phyloP scores from a whole-genome alignment of 1,139 yeast genomes.

The Yamadazyma diddensiae region DNA sequence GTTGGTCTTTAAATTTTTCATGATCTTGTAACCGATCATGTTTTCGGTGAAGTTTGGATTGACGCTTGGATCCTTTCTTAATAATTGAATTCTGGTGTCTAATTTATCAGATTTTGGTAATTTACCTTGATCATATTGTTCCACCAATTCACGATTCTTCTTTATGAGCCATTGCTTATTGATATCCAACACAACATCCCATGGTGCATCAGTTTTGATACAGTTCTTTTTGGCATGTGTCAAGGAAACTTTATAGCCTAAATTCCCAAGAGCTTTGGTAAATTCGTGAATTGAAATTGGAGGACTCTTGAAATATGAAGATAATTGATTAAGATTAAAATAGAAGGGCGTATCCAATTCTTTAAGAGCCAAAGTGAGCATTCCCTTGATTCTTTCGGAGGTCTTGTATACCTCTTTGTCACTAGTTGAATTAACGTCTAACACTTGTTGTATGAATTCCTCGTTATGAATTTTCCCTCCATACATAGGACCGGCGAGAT shows the following conservation, averaged over 20 bases:
- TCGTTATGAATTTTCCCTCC: slow-evolving; percentile 71
- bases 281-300: slow-evolving; percentile 77
- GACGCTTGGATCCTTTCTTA: slow-evolving; percentile 24
- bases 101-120: slow-evolving; percentile 29
- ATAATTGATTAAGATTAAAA: slow-evolving; percentile 72
- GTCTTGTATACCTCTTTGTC: slow-evolving; percentile 68
- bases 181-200: slow-evolving; percentile 71
- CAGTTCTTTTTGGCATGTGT: slow-evolving; percentile 89
- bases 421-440: slow-evolving; percentile 49
- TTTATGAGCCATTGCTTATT: slow-evolving; percentile 64
- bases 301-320: slow-evolving; percentile 74
- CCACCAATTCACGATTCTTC: slow-evolving; percentile 32
- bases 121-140: slow-evolving; percentile 20
- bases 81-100: slow-evolving; percentile 22
- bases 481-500: slow-evolving; percentile 97
- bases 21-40: slow-evolving; percentile 62
- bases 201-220: slow-evolving; percentile 87
- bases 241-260: slow-evolving; percentile 76
- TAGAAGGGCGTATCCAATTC: slow-evolving; percentile 78
- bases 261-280: slow-evolving; percentile 79
- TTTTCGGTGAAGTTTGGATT: slow-evolving; percentile 37
- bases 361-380: slow-evolving; percentile 77
- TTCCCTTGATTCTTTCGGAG: slow-evolving; percentile 79
- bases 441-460: slow-evolving; percentile 61
- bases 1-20: slow-evolving; percentile 37